Base-by-base conservation (phyloP, 2,329 filamentous ascomycete genomes). In the Talaromyces funiculosus region DNA sequence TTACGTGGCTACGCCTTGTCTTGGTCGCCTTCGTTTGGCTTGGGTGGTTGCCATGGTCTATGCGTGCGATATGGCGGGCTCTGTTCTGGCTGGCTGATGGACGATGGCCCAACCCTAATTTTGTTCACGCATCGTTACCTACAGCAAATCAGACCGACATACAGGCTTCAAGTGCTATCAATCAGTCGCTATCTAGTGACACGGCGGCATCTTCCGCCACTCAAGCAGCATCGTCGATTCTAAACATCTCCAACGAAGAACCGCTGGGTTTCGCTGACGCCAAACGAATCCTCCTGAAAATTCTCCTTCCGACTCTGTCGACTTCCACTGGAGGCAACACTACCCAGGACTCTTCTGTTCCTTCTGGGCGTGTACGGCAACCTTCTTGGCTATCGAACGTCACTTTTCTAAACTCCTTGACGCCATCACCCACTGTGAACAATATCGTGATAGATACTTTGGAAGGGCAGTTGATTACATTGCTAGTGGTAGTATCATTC, bases 61-160 rank as follows among this genome's bases (percentile, higher is more conserved):
- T 97, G 84, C 86, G 95, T 68, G 88, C 90, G 38, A 86, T 95
- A 51, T 99, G 94, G 95, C 86, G 93, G 40, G 89, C 91, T 63
- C 82, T 97, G 66, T 97, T 99, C 77, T 99, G 92, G 92, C 80
- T 96, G 63, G 92, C 90, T 62, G 92, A 97, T 73, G 81, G 90
- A 78, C 81, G 90, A 33, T 87, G 84, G 84, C 73, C 77, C 9
- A 70, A 69, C 26, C 66, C 63, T 42, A 70, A 72, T 42, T 63
- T 35, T n/a, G 51, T 63, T 45, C 69, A 67, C 26, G 62, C 64
- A 38, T 60, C 65, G 26, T 53, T 57, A 53, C 35, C 61, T 4
- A 31, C 53, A 6, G 35, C 65, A 26, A 61, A 65, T 5, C 66
- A 67, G 47, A 54, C 67, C 14, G 64, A 60, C 38, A 51, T 68